Evolutionary conservation across 768 basidiomycete genomes (phyloP).

Genomic region (Leccinum uliginosum): DNA sequence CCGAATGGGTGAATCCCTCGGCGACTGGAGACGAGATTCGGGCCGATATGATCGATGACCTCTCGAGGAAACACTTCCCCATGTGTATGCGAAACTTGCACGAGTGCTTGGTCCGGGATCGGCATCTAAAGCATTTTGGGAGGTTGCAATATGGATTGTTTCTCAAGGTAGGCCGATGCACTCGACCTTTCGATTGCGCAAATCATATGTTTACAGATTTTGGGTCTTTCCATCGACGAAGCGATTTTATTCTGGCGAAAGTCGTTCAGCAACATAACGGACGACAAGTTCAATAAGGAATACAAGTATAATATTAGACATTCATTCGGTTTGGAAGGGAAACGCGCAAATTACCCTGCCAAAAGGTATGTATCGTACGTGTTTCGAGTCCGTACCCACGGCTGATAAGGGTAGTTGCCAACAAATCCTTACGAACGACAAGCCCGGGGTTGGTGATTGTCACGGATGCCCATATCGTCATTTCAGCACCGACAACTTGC

Average conservation of each 20-base stretch:
- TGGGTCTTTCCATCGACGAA: constrained; percentile 93
- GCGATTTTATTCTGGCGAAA: constrained; percentile 91
- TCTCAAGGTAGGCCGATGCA: constrained; percentile 64
- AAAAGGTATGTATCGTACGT: constrained; percentile 55
- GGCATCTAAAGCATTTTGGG: constrained; percentile 90
- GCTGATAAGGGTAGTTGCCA: constrained; percentile 60
- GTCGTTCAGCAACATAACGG: constrained; percentile 72
- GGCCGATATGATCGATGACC: constrained; percentile 90
- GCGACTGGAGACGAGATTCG: constrained; percentile 65
- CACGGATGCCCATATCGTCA: constrained; percentile 95
- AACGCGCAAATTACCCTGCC: constrained; percentile 90
- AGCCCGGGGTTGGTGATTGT: constrained; percentile 61
- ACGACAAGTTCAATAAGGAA: constrained; percentile 97
- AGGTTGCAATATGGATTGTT: constrained; percentile 90
- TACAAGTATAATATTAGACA: constrained; percentile 98
- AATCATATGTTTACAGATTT: constrained; percentile 48
- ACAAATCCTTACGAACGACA: constrained; percentile 70
- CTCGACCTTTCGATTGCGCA: background rate
- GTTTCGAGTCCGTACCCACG: background rate
- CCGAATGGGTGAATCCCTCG: constrained; percentile 66
- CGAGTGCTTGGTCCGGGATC: constrained; percentile 67
- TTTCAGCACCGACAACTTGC: constrained; percentile 79
- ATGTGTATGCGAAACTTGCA: constrained; percentile 93
- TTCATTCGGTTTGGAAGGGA: constrained; percentile 90
- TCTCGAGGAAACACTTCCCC: constrained; percentile 88